Base-by-base conservation (phyloP, 352 stramenopile species). In the Pelagophyceae sp. region DNA sequence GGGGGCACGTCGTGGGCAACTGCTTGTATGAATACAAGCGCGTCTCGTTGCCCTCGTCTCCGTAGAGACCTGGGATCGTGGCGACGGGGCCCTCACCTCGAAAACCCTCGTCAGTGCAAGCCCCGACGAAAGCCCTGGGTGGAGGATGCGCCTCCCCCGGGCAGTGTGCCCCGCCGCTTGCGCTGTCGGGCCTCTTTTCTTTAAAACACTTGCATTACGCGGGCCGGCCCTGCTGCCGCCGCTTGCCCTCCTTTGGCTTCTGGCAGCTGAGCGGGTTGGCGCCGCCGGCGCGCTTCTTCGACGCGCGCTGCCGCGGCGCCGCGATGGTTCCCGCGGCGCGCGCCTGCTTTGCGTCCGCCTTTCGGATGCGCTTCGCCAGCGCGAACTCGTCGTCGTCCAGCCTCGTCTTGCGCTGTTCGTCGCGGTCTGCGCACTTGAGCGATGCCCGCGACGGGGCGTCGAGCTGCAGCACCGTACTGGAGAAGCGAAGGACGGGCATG, bases 281-380 rank as follows among this genome's bases (percentile, higher is more conserved):
- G 15, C 35, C 67, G 23, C 15, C 35, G 17, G 67, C 67, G 67
- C 67, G 67, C 33, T 74, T 74, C 67, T 74, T 74, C 35, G 35
- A 17, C 20, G 17, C 15, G 15, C 3, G 35, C 67, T 31, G 5
- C 35, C 5, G 23, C 37, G 23, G 33, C 1, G 67, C 35, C 35
- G 33, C 35, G 15, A 5, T 54, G 11, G 11, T 54, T 54, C 11
- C 11, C 45, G 11, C 23, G 45, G 45, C 45, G 45, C 45, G 11
- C 2, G 5, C 27, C 35, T 20, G n/a, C n/a, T n/a, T n/a, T n/a
- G n/a, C n/a, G n/a, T 51, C 35, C 15, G 35, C 35, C 67, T 23
- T 67, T 33, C 27, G 2, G 38, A 74, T 6, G 17, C 0, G 15
- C 19, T 23, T 23, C 33, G 33, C 67, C 15, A 74, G 35, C 35